Evolutionary conservation across 805 yeast species (phyloP), one percentile per base, ranked within the genome.

Genomic region (Candida ficus): DNA sequence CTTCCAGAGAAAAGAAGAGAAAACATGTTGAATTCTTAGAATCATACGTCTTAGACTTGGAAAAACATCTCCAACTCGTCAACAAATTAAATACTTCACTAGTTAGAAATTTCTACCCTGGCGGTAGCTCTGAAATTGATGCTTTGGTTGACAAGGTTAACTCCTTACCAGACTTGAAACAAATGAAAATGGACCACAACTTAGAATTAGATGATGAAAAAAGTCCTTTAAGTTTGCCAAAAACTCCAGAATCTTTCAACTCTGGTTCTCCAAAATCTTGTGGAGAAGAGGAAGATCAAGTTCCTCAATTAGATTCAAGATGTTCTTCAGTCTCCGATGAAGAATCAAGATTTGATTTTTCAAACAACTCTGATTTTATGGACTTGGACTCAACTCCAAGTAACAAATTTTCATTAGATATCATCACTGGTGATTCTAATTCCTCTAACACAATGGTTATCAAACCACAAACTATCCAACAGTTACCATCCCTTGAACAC

Each of bases 1-100:
- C 96, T 39, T 86, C 96, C 22, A 77, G 99, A 50, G 99, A 93
- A 60, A 90, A 91, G 76, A 91, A 91, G 75, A 77, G 98, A 60
- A 78, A 80, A 58, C 95, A 91, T 59, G 83, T 93, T 42, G 96
- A 89, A 63, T 79, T 76, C 47, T 71, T 93, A 50, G 97, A 91
- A 38, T 41, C 53, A 2, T 55, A 55, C 29, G 57, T 56, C 3
- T 31, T 48, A 4, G 57, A 52, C 29, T 14, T 56, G 30, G 61
- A 56, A 42, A 50, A 49, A 41, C 57, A 56, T 32, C 33, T 52
- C 37, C 29, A 39, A 7, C 22, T 52, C 19, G 42, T 42, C 17
- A 49, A 42, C 14, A 39, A 35, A 29, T 38, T 56, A 33, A 53
- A 48, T 30, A 33, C 35, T 9, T 30, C 38, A 10, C 33, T 56